Conservation (phyloP, 2,329 filamentous ascomycete species). For the Clathrospora elynae region DNA sequence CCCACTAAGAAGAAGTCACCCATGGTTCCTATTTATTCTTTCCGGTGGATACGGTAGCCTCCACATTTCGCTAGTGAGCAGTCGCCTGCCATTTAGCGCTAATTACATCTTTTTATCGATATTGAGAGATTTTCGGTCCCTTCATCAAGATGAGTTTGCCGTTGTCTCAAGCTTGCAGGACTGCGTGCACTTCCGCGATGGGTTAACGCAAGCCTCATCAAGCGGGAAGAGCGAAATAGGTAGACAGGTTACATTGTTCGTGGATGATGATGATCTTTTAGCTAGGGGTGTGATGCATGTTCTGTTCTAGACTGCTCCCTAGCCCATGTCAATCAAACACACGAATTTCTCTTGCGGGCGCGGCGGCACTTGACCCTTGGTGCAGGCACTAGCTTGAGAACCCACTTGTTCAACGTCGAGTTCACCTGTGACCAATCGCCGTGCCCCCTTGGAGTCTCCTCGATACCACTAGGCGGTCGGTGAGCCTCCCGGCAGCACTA, state of each 20-base stretch:
- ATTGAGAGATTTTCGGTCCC: slow-evolving; percentile 7
- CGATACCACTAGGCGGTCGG: slow-evolving; percentile 17
- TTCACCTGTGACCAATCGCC: slow-evolving; percentile 22
- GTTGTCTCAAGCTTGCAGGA: background rate
- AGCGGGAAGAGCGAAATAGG: slow-evolving; percentile 18
- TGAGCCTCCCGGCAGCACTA: slow-evolving; percentile 16
- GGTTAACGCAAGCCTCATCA: slow-evolving; percentile 17
- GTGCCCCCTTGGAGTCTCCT: slow-evolving; percentile 15
- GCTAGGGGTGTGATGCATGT: slow-evolving; percentile 19
- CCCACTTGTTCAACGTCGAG: slow-evolving; percentile 25
- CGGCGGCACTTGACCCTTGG: slow-evolving; percentile 31
- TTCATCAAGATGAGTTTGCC: slow-evolving; percentile 1
- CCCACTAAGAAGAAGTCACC: slow-evolving; percentile 9
- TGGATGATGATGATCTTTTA: slow-evolving; percentile 32
- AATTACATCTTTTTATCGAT: slow-evolving; percentile 8
- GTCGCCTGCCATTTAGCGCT: too few relatives aligned
- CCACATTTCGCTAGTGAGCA: slow-evolving; percentile 16
- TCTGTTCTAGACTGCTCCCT: slow-evolving; percentile 43
- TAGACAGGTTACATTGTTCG: slow-evolving; percentile 24
- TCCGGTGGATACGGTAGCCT: slow-evolving; percentile 19
- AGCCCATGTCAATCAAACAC: slow-evolving; percentile 34
- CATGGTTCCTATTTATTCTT: slow-evolving; percentile 21
- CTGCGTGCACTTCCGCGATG: slow-evolving; percentile 15
- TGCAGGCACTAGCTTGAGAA: slow-evolving; percentile 26
- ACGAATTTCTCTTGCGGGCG: slow-evolving; percentile 34